phyloP scores from a whole-genome alignment of 345 rosid genomes.

The Mallotus nudiflorus region DNA sequence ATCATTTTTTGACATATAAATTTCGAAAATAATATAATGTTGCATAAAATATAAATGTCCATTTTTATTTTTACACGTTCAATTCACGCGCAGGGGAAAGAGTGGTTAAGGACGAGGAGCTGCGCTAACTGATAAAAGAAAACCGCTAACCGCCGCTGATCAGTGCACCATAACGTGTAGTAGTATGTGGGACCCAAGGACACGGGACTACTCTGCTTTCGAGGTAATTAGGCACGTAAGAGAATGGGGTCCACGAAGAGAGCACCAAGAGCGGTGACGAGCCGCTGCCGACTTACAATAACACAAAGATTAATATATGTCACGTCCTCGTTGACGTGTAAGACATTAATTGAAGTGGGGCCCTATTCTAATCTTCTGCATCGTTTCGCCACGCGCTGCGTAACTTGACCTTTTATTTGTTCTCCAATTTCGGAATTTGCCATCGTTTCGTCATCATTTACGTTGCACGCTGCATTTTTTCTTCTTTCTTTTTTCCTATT shows the following conservation, averaged over 20 bases:
- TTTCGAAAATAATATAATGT: no score
- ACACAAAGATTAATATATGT: not conserved
- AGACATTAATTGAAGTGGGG: not conserved
- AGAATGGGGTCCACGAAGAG: not conserved
- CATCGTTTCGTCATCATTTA: not conserved
- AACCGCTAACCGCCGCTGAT: conserved; percentile 16
- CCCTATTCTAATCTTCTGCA: not conserved
- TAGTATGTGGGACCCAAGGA: not conserved
- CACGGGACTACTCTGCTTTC: no score
- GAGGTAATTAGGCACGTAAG: not conserved
- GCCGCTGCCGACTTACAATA: conserved; percentile 10
- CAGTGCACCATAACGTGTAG: not conserved
- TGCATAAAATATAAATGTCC: no score
- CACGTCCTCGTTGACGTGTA: not conserved
- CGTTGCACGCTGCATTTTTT: not conserved
- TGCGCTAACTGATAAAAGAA: not conserved
- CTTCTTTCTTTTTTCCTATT: not conserved
- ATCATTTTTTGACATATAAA: no score
- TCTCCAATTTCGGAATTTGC: not conserved
- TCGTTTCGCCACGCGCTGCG: conserved; percentile 17
- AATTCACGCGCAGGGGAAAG: no score
- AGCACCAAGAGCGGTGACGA: conserved; percentile 30
- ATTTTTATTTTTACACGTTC: no score
- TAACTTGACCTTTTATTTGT: not conserved
- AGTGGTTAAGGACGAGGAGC: no score